A percentile compares a stretch with the other conserved stretches of the same genome.
These are phyloP conservation scores for Choanephora cucurbitarum DNA, from an alignment of 371 early-diverging fungal genomes.

Conservation along the genomic window DNA sequence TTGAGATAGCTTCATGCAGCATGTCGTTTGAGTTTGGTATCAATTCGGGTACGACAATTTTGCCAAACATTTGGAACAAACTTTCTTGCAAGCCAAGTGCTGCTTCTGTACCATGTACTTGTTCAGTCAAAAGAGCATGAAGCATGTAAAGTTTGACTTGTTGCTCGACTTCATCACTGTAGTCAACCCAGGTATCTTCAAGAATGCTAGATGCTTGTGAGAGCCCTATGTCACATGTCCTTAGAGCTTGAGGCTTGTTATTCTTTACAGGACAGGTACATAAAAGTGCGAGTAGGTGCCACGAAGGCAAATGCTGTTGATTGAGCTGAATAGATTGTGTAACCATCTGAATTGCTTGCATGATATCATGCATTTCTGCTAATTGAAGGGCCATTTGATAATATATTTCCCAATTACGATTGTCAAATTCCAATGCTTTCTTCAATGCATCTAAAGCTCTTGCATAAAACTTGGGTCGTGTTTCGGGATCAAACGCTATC, in stretches of 20 bases:
- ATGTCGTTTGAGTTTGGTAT: constrained; percentile 13
- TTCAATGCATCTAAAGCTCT: constrained; percentile 62
- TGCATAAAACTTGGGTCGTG: constrained; percentile 66
- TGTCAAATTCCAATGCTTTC: constrained; percentile 52
- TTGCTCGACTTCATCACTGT: constrained; percentile 30
- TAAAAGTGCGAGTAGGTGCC: constrained; percentile 84
- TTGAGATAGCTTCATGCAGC: constrained; percentile 20
- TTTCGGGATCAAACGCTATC: constrained; percentile 49
- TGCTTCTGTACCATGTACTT: constrained; percentile 53
- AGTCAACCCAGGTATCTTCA: constrained; percentile 48
- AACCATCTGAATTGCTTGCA: constrained; percentile 62
- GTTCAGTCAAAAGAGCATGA: constrained; percentile 52
- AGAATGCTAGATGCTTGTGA: neutral
- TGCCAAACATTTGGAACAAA: constrained; percentile 65
- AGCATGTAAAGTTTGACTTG: constrained; percentile 64
- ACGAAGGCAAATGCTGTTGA: constrained; percentile 68
- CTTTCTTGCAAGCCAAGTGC: constrained; percentile 54
- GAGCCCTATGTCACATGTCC: constrained; percentile 74
- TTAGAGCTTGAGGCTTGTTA: constrained; percentile 55
- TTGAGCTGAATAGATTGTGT: constrained; percentile 66
- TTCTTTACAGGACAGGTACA: constrained; percentile 57
- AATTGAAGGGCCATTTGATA: constrained; percentile 80
- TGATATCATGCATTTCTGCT: constrained; percentile 78
- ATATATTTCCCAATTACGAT: constrained; percentile 54
- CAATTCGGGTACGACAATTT: constrained; percentile 46